A percentile compares a stretch with the other conserved stretches of the same genome.
These are phyloP conservation scores for Byssothecium circinans DNA, from an alignment of 2,329 filamentous ascomycete species.

Conservation along the genomic window DNA sequence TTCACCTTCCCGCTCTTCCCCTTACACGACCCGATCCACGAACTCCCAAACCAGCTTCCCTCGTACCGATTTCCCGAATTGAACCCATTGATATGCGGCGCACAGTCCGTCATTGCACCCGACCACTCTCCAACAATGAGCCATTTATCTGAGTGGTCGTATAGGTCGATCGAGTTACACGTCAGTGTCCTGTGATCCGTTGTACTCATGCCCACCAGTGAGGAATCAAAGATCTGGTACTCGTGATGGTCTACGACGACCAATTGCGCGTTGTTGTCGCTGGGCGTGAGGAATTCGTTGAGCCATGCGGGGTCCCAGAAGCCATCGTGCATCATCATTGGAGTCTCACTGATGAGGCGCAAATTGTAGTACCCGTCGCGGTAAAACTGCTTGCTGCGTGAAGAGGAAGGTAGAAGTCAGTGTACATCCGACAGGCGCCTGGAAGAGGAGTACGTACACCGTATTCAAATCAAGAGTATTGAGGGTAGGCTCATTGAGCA, in stretches of 20 bases:
- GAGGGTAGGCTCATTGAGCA: slow-evolving; percentile 59
- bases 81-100: slow-evolving; percentile 49
- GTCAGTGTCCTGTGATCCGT: slow-evolving; percentile 58
- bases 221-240: slow-evolving; percentile 64
- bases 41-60: slow-evolving; percentile 54
- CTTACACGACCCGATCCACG: slow-evolving; percentile 56
- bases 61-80: slow-evolving; percentile 61
- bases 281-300: slow-evolving; percentile 61
- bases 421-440: neutral
- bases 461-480: slow-evolving; percentile 50
- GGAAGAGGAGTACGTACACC: slow-evolving; percentile 26
- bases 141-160: slow-evolving; percentile 62
- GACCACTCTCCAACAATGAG: slow-evolving; percentile 69
- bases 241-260: slow-evolving; percentile 69
- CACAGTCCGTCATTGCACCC: slow-evolving; percentile 64
- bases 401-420: neutral
- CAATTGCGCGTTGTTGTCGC: slow-evolving; percentile 52
- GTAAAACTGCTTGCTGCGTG: slow-evolving; percentile 53
- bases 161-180: slow-evolving; percentile 56
- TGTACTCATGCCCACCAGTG: slow-evolving; percentile 52
- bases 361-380: slow-evolving; percentile 56
- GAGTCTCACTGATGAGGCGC: slow-evolving; percentile 48
- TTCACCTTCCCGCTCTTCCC: slow-evolving; percentile 53
- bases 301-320: slow-evolving; percentile 57
- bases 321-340: slow-evolving; percentile 61